Conservation (phyloP, 805 yeast genomes). For the Debaryomyces castellii region DNA sequence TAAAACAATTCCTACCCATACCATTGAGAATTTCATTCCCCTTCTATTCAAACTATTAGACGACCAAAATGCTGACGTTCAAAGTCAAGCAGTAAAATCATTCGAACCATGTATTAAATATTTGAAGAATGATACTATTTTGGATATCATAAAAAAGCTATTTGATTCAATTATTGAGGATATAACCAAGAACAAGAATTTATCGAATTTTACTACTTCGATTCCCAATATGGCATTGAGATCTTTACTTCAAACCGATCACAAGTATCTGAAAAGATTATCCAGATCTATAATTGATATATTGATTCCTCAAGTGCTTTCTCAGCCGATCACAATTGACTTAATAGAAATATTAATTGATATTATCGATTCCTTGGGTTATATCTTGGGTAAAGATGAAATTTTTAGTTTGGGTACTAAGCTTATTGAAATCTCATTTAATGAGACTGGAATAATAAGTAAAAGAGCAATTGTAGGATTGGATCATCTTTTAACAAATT, state of each 20-base stretch:
- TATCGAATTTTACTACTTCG: conserved; percentile 40
- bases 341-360: conserved; percentile 61
- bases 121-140: conserved; percentile 28
- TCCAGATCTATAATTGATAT: conserved; percentile 31
- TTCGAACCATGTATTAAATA: conserved; percentile 46
- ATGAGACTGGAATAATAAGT: conserved; percentile 44
- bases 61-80: conserved; percentile 71
- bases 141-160: conserved; percentile 29
- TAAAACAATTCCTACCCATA: conserved; percentile 20
- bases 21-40: conserved; percentile 36
- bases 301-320: conserved; percentile 39
- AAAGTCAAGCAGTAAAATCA: conserved; percentile 68
- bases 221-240: conserved; percentile 55
- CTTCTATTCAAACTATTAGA: conserved; percentile 45
- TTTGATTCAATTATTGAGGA: conserved; percentile 19
- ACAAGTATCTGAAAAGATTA: conserved; percentile 21
- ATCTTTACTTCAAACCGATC: conserved; percentile 31
- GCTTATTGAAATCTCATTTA: conserved; percentile 37
- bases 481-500: conserved; percentile 37
- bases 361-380: conserved; percentile 50
- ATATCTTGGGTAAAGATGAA: conserved; percentile 36
- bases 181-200: conserved; percentile 15
- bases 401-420: conserved; percentile 20
- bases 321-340: conserved; percentile 46
- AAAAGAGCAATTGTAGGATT: conserved; percentile 51